Evolutionary conservation across 1,284 basidiomycete species (phyloP), one percentile per base, ranked within the genome.

Genomic region (Ceratobasidium sp.): DNA sequence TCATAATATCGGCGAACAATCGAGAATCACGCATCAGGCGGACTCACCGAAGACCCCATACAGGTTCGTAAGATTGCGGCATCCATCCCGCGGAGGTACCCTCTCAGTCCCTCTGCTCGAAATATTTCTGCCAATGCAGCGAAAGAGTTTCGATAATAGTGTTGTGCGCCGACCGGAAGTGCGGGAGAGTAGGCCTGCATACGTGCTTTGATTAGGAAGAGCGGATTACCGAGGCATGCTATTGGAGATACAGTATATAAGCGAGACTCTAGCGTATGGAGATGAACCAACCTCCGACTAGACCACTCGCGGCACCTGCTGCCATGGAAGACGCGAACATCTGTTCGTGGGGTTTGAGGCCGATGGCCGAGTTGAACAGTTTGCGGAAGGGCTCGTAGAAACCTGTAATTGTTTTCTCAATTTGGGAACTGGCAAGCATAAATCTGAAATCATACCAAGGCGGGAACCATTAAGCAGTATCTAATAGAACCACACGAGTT

Each of bases 141-240:
- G 68, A 93, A 90, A 0, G 93, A 93, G 82, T 86, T 93, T 81
- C 92, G 94, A 87, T 99, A 99, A 83, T 95, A 85, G 85, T 97
- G 96, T 83, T 98, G 96, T 17, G 96, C 90, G 75, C 96, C 97
- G 78, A 98, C 95, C 17, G 97, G 97, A n/a, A 98, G 88, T 46
- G 92, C 90, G 23, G 96, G 95, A 0, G 96, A 97, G 86, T 96
- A 98, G 44, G 96, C 96, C 88, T 99, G 97, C 92, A 99, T 97
- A 64, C 97, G 91, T 7, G 97, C 97, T 87, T 99, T 99, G 84
- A 99, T 92, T 69, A 99, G 87, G 87, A 98, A 99, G 20, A 99
- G 87, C 0, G 98, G 97, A 82, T 97, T 99, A 66, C 97, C 97
- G 48, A 98, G 86, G 52, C 92, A 90, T 0, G 96, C 96, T 95